Evolutionary conservation across 1,139 yeast species (phyloP).

Genomic region (Lodderomyces orthopsilosis): DNA sequence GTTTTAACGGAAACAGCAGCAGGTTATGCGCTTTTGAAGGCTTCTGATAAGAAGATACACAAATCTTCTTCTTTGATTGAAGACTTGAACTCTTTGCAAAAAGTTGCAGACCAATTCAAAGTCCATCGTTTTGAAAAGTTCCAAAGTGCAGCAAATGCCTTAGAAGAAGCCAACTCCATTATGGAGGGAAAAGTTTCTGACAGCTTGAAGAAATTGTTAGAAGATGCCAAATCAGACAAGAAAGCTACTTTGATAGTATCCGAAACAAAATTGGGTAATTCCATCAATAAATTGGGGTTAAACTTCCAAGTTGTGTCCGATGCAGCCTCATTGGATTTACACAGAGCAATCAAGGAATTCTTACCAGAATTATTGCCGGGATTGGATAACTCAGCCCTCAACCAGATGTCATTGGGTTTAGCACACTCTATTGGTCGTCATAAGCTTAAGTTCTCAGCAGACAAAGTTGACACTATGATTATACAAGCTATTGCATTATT

Average conservation of each 20-base stretch:
- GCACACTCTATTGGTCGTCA: slow-evolving; percentile 98
- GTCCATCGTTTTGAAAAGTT: slow-evolving; percentile 94
- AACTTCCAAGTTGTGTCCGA: slow-evolving; percentile 88
- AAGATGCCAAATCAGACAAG: slow-evolving; percentile 82
- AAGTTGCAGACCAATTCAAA: slow-evolving; percentile 78
- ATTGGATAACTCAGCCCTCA: slow-evolving; percentile 75
- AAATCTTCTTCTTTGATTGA: slow-evolving; percentile 72
- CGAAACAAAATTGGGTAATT: slow-evolving; percentile 92
- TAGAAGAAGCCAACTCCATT: slow-evolving; percentile 90
- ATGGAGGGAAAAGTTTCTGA: slow-evolving; percentile 93
- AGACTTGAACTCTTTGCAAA: slow-evolving; percentile 80
- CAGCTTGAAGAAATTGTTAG: slow-evolving; percentile 72
- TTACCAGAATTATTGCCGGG: slow-evolving; percentile 95
- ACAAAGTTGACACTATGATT: slow-evolving; percentile 97
- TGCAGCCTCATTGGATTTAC: slow-evolving; percentile 90
- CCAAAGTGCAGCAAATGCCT: slow-evolving; percentile 90
- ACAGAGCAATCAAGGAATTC: slow-evolving; percentile 92
- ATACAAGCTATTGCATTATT: slow-evolving; percentile 97
- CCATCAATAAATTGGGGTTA: slow-evolving; percentile 91
- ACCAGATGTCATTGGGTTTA: slow-evolving; percentile 94
- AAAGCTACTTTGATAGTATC: slow-evolving; percentile 88
- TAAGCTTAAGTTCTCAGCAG: slow-evolving; percentile 95
- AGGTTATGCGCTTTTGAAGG: slow-evolving; percentile 95
- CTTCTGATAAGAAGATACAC: slow-evolving; percentile 95
- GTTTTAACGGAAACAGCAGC: slow-evolving; percentile 98